Conservation (phyloP, 257 asterid species). For the Henckelia pumila region DNA sequence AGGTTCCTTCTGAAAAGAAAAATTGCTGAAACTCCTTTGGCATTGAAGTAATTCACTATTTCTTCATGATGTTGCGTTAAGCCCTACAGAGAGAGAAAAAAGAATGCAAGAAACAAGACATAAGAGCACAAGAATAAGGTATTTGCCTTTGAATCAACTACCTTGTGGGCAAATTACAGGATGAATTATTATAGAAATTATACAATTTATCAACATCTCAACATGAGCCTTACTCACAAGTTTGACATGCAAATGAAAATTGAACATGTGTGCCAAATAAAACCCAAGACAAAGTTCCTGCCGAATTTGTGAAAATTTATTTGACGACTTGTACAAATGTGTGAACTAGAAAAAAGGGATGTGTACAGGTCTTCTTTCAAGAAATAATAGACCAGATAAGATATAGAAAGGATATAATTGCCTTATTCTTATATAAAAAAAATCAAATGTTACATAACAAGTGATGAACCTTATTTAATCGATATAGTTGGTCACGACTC, state of each 20-base stretch:
- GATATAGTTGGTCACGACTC: too few species aligned
- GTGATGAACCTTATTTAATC: too few species aligned
- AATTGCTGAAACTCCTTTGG: constrained; percentile 74
- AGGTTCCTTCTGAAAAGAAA: constrained; percentile 92
- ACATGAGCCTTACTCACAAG: neutral
- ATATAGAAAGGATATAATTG: too few species aligned
- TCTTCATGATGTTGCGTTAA: constrained; percentile 73
- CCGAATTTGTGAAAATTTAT: too few species aligned
- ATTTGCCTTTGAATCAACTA: neutral
- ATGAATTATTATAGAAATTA: neutral
- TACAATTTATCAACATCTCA: neutral
- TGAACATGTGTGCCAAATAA: neutral
- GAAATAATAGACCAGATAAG: too few species aligned
- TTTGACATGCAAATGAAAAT: constrained; percentile 5
- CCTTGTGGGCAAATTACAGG: neutral
- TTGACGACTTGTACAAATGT: too few species aligned
- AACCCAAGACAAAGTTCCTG: neutral
- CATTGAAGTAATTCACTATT: constrained; percentile 70
- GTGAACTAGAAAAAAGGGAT: too few species aligned
- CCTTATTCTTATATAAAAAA: too few species aligned
- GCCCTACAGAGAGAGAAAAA: constrained; percentile 52
- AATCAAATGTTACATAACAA: too few species aligned
- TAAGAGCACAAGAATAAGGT: neutral
- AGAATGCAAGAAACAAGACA: constrained; percentile 9
- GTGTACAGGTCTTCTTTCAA: too few species aligned